A percentile compares a stretch with the other conserved stretches of the same genome.
Evolutionary conservation across 176 grass and related monocot genomes (phyloP).

Genomic region (Bonia amplexicaulis): DNA sequence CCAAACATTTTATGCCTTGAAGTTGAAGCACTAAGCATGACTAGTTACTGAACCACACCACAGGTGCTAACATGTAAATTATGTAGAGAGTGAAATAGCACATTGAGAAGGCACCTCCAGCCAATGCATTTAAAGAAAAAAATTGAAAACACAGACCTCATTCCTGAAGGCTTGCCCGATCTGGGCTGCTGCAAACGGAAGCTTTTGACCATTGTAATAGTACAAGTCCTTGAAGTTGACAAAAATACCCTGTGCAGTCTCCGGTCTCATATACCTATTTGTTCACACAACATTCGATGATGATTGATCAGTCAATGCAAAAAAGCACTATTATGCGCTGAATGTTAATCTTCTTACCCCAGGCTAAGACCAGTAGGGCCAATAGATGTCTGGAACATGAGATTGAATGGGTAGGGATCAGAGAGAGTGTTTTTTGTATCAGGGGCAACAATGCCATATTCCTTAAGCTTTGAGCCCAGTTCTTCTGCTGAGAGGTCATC

Average conservation of each 20-base stretch:
- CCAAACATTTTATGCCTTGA: neutral
- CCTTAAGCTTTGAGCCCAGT: constrained; percentile 70
- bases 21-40: neutral
- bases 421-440: constrained; percentile 72
- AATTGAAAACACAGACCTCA: constrained; percentile 37
- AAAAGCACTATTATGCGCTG: neutral
- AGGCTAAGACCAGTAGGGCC: constrained; percentile 66
- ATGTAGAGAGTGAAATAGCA: neutral
- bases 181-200: constrained; percentile 73
- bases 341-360: constrained; percentile 49
- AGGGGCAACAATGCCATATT: constrained; percentile 65
- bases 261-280: constrained; percentile 82
- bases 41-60: neutral
- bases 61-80: neutral
- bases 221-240: constrained; percentile 90
- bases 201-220: constrained; percentile 80
- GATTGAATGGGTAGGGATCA: constrained; percentile 83
- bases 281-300: neutral
- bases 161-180: constrained; percentile 80
- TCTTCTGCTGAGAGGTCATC: constrained; percentile 65
- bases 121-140: neutral
- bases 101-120: neutral
- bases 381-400: constrained; percentile 91
- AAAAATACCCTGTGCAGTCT: constrained; percentile 87
- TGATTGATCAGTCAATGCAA: neutral